Evolutionary conservation across 1,284 basidiomycete species (phyloP).

Genomic region (Cronartium quercuum): DNA sequence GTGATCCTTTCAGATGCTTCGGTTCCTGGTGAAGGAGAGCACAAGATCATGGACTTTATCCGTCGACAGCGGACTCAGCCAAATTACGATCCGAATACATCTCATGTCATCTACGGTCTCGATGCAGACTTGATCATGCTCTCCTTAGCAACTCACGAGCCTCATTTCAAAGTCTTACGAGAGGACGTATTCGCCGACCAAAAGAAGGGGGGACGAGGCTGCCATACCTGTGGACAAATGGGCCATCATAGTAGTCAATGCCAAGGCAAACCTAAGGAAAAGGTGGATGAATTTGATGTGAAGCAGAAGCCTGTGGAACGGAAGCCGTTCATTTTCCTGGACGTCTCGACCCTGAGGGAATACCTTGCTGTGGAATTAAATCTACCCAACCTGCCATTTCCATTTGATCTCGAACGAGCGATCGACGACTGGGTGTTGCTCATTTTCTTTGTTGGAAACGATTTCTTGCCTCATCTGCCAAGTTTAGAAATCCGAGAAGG

Average conservation of each 20-base stretch:
- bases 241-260: conserved; percentile 94
- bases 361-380: conserved; percentile 94
- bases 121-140: conserved; percentile 99
- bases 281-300: conserved; percentile 50
- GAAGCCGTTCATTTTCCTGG: conserved; percentile 99
- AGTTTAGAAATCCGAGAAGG: conserved; percentile 98
- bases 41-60: conserved; percentile 99
- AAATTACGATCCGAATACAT: conserved; percentile 87
- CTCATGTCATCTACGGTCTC: conserved; percentile 94
- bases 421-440: conserved; percentile 99
- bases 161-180: conserved; percentile 90
- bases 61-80: conserved; percentile 78
- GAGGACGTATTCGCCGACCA: conserved; percentile 91
- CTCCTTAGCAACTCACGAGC: conserved; percentile 94
- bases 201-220: conserved; percentile 62
- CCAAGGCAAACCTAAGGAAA: conserved; percentile 49
- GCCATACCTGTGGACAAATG: conserved; percentile 84
- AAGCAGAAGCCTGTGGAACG: conserved; percentile 66
- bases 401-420: conserved; percentile 91
- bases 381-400: conserved; percentile 68
- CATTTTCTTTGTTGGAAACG: conserved; percentile 99
- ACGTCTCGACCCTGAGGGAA: conserved; percentile 88
- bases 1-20: conserved; percentile 95
- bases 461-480: conserved; percentile 96
- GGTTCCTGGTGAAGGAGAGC: conserved; percentile 97